phyloP scores from a whole-genome alignment of 441 rosid genomes.

The Bocquillonia castaneifolia region DNA sequence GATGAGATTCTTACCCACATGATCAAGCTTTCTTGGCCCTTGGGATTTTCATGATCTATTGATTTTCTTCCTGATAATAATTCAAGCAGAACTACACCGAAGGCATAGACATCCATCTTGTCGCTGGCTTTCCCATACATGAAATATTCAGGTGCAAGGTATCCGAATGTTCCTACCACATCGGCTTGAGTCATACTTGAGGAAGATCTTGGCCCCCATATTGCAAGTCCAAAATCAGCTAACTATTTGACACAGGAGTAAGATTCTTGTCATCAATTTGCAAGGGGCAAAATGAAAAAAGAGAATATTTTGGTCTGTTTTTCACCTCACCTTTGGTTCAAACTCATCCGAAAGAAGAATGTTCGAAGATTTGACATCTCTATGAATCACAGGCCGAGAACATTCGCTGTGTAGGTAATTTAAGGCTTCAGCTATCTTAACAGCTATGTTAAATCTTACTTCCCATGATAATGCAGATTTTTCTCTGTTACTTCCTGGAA shows the following conservation, averaged over 20 bases:
- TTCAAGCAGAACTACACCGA: conserved; percentile 88
- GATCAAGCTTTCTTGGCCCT: conserved; percentile 84
- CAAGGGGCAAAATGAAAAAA: background rate
- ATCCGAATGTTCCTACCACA: conserved; percentile 90
- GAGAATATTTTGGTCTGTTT: background rate
- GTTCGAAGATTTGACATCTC: conserved; percentile 83
- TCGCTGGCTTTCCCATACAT: conserved; percentile 82
- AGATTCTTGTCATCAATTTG: conserved; percentile 6
- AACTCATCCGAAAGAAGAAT: conserved; percentile 69
- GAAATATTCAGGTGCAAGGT: conserved; percentile 94
- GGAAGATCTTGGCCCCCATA: conserved; percentile 55
- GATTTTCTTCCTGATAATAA: conserved; percentile 87
- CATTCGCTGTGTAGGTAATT: conserved; percentile 54
- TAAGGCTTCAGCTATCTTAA: conserved; percentile 65
- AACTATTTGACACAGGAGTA: conserved; percentile 35
- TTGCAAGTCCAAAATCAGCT: conserved; percentile 91
- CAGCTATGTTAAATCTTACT: conserved; percentile 50
- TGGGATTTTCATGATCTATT: conserved; percentile 51
- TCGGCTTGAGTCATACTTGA: conserved; percentile 55
- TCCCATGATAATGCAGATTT: conserved; percentile 54
- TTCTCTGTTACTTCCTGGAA: conserved; percentile 33
- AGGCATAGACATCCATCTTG: conserved; percentile 87
- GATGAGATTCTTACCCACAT: conserved; percentile 67
- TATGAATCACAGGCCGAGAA: conserved; percentile 65
- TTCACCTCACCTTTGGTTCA: conserved; percentile 60